Conservation (phyloP, 2,329 filamentous ascomycete genomes). For the Cladosporium sp. region DNA sequence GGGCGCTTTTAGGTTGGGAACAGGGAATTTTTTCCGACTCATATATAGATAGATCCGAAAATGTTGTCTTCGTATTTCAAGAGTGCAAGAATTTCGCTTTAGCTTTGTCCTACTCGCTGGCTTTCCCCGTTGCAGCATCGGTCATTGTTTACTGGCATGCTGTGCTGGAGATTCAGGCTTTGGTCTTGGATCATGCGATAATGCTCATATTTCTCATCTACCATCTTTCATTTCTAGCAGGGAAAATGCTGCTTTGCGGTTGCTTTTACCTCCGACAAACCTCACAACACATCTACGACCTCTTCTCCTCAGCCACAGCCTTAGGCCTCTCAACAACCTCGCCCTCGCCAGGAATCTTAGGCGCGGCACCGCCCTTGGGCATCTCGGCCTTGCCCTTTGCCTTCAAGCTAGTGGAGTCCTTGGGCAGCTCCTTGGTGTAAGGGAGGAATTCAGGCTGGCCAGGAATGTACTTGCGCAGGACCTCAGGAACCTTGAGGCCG, state of each 20-base stretch:
- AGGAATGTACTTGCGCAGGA: conserved; percentile 83
- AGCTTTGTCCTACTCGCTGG: too few species aligned
- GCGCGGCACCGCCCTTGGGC: conserved; percentile 21
- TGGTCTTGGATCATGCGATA: neutral
- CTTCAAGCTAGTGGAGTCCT: conserved; percentile 64
- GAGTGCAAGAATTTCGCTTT: too few species aligned
- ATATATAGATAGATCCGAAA: too few species aligned
- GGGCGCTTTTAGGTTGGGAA: too few species aligned
- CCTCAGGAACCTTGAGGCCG: conserved; percentile 75
- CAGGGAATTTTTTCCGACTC: too few species aligned
- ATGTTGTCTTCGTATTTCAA: too few species aligned
- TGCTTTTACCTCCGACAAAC: neutral
- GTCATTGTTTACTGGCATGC: too few species aligned
- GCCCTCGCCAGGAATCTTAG: conserved; percentile 27
- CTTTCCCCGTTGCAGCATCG: too few species aligned
- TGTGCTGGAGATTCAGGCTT: neutral
- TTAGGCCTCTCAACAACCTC: conserved; percentile 32
- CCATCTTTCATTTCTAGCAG: neutral
- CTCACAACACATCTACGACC: conserved; percentile 3
- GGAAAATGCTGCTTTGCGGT: too few species aligned
- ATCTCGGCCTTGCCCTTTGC: conserved; percentile 35
- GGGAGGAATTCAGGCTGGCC: conserved; percentile 85
- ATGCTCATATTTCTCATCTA: conserved; percentile 12
- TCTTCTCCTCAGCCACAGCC: conserved; percentile 27
- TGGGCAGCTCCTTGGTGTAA: conserved; percentile 79